These are phyloP conservation scores for Serendipita indica DNA, from an alignment of 768 basidiomycete genomes.

Conservation along the genomic window DNA sequence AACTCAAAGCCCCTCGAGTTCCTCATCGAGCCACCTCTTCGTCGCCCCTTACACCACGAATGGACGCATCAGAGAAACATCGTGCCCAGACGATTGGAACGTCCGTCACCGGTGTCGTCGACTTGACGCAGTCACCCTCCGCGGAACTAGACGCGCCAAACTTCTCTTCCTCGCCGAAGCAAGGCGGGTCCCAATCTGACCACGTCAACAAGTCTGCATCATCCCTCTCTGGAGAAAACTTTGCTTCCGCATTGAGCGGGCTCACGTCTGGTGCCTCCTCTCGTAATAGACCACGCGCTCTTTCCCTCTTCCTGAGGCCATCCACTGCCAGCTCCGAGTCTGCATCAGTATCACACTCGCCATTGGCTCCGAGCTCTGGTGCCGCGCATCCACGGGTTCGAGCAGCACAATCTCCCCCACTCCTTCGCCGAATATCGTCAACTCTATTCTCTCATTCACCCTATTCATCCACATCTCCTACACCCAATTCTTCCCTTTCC, in stretches of 20 bases:
- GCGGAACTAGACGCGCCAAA: too few relatives aligned
- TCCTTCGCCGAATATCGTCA: not conserved
- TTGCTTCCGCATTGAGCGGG: too few relatives aligned
- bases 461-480: not conserved
- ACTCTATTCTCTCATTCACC: not conserved
- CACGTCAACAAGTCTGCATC: too few relatives aligned
- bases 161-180: too few relatives aligned
- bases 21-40: not conserved
- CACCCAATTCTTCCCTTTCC: conserved; percentile 1
- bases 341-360: not conserved
- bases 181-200: too few relatives aligned
- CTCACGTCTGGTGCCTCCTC: not conserved
- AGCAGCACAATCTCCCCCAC: not conserved
- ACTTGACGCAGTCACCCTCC: not conserved
- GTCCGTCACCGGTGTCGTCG: not conserved
- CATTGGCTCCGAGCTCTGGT: not conserved
- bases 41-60: not conserved
- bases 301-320: conserved; percentile 4
- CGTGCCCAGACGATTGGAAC: not conserved
- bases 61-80: not conserved
- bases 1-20: not conserved
- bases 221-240: too few relatives aligned
- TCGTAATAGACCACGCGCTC: not conserved
- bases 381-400: not conserved
- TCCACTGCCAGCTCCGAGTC: not conserved